These are phyloP conservation scores for Veloboletus limbatus DNA, from an alignment of 1,284 basidiomycete species.

Conservation along the genomic window DNA sequence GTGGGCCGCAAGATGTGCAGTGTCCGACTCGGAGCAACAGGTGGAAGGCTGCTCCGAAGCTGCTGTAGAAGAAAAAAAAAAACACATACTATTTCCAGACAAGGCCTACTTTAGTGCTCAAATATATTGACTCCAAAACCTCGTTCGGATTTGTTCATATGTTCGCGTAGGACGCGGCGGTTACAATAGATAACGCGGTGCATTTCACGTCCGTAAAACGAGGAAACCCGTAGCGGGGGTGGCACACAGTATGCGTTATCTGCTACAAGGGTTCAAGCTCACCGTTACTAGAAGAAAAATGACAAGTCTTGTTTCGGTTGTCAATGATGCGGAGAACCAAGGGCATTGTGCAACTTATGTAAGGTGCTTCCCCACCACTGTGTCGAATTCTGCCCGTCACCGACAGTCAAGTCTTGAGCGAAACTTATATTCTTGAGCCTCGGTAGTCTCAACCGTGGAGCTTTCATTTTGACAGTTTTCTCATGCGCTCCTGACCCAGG, in stretches of 20 bases:
- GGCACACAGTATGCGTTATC: background rate
- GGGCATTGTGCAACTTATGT: constrained; percentile 17
- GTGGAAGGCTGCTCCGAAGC: constrained; percentile 4
- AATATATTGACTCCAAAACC: constrained; percentile 1
- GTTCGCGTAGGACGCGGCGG: background rate
- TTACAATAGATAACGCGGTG: background rate
- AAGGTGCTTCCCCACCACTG: constrained; percentile 2
- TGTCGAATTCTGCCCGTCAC: background rate
- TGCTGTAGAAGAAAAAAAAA: constrained; percentile 18
- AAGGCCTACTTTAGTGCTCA: constrained; percentile 8
- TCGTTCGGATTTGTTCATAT: constrained; percentile 10
- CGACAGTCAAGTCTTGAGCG: too few relatives aligned
- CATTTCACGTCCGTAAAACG: background rate
- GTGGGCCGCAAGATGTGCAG: background rate
- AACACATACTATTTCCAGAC: constrained; percentile 26
- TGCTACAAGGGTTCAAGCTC: background rate
- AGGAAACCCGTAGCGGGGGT: background rate
- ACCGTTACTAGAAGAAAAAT: constrained; percentile 3
- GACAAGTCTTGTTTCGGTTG: background rate
- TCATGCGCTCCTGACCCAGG: background rate
- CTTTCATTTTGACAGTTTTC: background rate
- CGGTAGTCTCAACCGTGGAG: background rate
- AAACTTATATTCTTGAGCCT: too few relatives aligned
- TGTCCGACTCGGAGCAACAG: background rate
- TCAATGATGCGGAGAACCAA: background rate